Evolutionary conservation across 805 yeast species (phyloP), one percentile per base, ranked within the genome.

Genomic region (Zygosaccharomyces bisporus): DNA sequence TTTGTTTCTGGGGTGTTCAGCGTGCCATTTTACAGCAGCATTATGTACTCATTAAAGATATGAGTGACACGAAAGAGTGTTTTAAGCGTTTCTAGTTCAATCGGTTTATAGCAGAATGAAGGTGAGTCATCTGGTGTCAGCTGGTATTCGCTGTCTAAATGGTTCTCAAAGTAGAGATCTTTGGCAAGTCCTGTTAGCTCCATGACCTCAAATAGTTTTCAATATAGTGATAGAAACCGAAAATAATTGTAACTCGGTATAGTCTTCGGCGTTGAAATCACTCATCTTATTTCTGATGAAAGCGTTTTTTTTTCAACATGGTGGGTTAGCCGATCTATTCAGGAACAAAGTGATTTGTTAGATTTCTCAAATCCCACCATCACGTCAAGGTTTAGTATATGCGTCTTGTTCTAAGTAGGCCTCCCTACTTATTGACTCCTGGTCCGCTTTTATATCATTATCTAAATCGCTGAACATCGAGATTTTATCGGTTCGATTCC

Each of bases 1-100:
- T 21, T 44, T 44, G 36, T 32, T 40, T 7, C 34, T 18, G 40
- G 20, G 18, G 45, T 35, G 34, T 44, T 47, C n/a, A 39, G 27
- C 32, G 35, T 37, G 29, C 36, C 51, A 45, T 42, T 45, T 30
- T 45, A 49, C 18, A 41, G 34, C 23, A 45, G 47, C 47, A 45
- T 39, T 13, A 45, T 42, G 32, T 45, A 29, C 19, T 48, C 52
- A 21, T 45, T 30, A 24, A 48, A 48, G 21, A 45, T 35, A 19
- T 43, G 43, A 38, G 52, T 39, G 16, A 45, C 13, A 18, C 47
- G 49, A 18, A 48, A 35, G 29, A 48, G 45, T 25, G 45, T 19
- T 5, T 24, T 4, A 18, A 48, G 25, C 20, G 34, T 9, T 24
- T 42, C 41, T 27, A 45, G 34, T 33, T 45, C 49, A 30, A 39